Conservation (phyloP, 805 yeast genomes). For the Suhomyces sp. region DNA sequence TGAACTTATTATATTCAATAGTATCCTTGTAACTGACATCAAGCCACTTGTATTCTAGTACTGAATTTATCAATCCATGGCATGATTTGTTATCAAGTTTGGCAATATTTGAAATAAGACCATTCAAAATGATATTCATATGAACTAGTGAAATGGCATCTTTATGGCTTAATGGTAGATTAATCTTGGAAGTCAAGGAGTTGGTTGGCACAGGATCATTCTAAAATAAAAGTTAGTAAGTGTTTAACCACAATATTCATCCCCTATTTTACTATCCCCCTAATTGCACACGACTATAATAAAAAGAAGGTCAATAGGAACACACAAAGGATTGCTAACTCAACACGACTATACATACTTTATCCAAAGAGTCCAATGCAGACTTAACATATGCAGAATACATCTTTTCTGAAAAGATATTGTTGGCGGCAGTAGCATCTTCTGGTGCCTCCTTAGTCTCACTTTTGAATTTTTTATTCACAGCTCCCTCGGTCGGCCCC, state of each 20-base stretch:
- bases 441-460: slow-evolving; percentile 13
- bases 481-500: slow-evolving; percentile 12
- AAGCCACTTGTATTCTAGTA: slow-evolving; percentile 68
- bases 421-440: slow-evolving; percentile 5
- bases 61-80: slow-evolving; percentile 52
- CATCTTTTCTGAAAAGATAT: slow-evolving; percentile 35
- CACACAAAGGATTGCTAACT: slow-evolving; percentile 2
- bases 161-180: slow-evolving; percentile 47
- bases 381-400: slow-evolving; percentile 51
- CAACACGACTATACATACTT: slow-evolving; percentile 30
- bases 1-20: slow-evolving; percentile 27
- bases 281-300: slow-evolving; percentile 3
- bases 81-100: slow-evolving; percentile 60
- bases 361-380: slow-evolving; percentile 68
- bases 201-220: slow-evolving; percentile 55
- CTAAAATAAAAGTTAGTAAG: slow-evolving; percentile 12
- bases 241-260: background rate
- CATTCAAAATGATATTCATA: slow-evolving; percentile 53
- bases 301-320: background rate
- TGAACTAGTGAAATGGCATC: slow-evolving; percentile 56
- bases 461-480: slow-evolving; percentile 17
- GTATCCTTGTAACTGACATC: slow-evolving; percentile 19
- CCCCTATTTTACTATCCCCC: background rate
- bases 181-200: slow-evolving; percentile 57
- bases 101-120: slow-evolving; percentile 62